phyloP scores from a whole-genome alignment of 2,329 filamentous ascomycete genomes.

The Colletotrichum karsti region DNA sequence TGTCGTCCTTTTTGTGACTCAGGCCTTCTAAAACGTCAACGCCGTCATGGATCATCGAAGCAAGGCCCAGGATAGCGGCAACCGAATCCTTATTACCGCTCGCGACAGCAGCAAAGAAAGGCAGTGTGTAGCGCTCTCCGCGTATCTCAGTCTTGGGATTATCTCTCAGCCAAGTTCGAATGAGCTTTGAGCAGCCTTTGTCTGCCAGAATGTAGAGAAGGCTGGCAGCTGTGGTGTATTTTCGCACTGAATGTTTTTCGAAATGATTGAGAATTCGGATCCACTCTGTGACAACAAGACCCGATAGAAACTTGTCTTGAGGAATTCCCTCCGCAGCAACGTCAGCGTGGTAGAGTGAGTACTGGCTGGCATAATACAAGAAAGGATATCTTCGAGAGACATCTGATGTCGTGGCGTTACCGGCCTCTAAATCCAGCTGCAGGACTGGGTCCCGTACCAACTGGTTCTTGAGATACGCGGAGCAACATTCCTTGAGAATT shows the following conservation, averaged over 20 bases:
- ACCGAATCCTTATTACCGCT: neutral
- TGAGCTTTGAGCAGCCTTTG: conserved; percentile 33
- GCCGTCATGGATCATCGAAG: neutral
- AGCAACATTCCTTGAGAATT: conserved; percentile 52
- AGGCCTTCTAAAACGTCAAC: neutral
- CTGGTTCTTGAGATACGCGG: conserved; percentile 42
- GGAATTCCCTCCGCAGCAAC: conserved; percentile 35
- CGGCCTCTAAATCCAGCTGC: neutral
- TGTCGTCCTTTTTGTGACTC: neutral
- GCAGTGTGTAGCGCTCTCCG: neutral
- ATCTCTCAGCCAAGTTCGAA: conserved; percentile 36
- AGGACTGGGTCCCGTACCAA: neutral
- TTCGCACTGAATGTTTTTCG: conserved; percentile 34
- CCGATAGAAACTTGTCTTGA: conserved; percentile 41
- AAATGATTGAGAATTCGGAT: conserved; percentile 40
- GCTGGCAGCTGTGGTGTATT: conserved; percentile 35
- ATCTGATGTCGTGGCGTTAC: no score
- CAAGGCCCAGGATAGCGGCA: neutral
- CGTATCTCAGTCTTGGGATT: neutral
- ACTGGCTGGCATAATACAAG: conserved; percentile 51
- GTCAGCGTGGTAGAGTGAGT: conserved; percentile 51
- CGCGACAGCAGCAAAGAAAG: neutral
- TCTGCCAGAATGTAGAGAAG: conserved; percentile 47
- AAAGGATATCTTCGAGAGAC: conserved; percentile 43
- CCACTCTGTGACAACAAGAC: conserved; percentile 39